Conservation (phyloP, 2,329 filamentous ascomycete genomes). For the Aspergillus floridensis region DNA sequence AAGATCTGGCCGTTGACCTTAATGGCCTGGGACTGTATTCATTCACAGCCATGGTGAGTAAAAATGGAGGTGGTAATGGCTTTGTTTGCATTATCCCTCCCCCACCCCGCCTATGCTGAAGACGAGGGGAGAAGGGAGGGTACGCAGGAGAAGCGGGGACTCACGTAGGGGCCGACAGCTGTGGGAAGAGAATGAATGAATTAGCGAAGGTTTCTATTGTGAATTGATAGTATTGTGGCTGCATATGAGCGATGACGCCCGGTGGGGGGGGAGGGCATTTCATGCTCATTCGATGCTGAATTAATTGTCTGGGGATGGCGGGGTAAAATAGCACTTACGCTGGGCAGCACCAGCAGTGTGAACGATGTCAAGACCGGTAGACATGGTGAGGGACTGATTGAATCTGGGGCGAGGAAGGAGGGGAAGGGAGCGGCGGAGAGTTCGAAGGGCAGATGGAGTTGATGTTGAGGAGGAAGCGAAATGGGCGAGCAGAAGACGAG, state of each 20-base stretch:
- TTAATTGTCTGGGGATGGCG: not conserved
- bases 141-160: slow-evolving; percentile 12
- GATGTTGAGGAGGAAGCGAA: slow-evolving; percentile 17
- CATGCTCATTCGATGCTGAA: not conserved
- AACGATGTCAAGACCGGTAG: slow-evolving; percentile 40
- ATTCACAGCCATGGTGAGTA: too few species aligned
- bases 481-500: slow-evolving; percentile 20
- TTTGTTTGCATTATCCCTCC: not conserved
- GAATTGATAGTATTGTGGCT: too few species aligned
- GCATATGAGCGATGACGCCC: too few species aligned
- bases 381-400: slow-evolving; percentile 32
- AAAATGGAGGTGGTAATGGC: too few species aligned
- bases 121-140: slow-evolving; percentile 3
- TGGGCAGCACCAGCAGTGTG: slow-evolving; percentile 46
- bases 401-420: slow-evolving; percentile 9
- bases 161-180: slow-evolving; percentile 47
- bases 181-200: not conserved
- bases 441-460: slow-evolving; percentile 1
- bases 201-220: slow-evolving; percentile 8
- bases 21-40: slow-evolving; percentile 57
- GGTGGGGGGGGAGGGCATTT: too few species aligned
- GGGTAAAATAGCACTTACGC: slow-evolving; percentile 34
- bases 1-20: slow-evolving; percentile 67
- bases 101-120: not conserved
- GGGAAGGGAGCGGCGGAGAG: slow-evolving; percentile 12